These are phyloP conservation scores for Oryza rufipogon DNA, from an alignment of 176 grass and related monocot genomes.

Conservation along the genomic window DNA sequence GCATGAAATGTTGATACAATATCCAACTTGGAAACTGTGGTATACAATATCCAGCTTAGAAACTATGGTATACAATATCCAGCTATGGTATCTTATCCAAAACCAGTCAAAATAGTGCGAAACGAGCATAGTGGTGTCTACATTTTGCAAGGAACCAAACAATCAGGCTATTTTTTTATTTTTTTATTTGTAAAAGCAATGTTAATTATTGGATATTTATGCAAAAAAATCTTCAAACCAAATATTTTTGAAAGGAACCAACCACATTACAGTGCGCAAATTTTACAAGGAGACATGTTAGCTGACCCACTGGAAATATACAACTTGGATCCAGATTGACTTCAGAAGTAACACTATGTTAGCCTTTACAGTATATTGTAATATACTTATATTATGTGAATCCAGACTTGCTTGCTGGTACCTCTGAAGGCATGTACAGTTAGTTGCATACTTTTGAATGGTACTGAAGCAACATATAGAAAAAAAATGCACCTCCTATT, in stretches of 20 bases:
- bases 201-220: background rate
- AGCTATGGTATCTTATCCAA: constrained; percentile 6
- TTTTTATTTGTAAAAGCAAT: background rate
- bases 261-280: constrained; percentile 15
- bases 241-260: background rate
- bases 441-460: background rate
- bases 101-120: constrained; percentile 8
- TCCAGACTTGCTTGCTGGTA: constrained; percentile 18
- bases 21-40: background rate
- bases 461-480: constrained; percentile 21
- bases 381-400: constrained; percentile 3
- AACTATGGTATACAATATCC: constrained; percentile 23
- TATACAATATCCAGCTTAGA: constrained; percentile 26
- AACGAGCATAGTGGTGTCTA: background rate
- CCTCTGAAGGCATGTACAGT: background rate
- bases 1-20: background rate
- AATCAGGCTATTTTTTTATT: no score
- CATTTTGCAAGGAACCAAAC: background rate
- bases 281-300: constrained; percentile 9
- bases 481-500: background rate
- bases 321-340: background rate
- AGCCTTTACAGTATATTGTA: background rate
- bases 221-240: background rate
- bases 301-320: constrained; percentile 12
- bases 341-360: constrained; percentile 9